A percentile compares a stretch with the other conserved stretches of the same genome.
phyloP scores from a whole-genome alignment of 1,139 yeast genomes.

The Yamadazyma dushanensis region DNA sequence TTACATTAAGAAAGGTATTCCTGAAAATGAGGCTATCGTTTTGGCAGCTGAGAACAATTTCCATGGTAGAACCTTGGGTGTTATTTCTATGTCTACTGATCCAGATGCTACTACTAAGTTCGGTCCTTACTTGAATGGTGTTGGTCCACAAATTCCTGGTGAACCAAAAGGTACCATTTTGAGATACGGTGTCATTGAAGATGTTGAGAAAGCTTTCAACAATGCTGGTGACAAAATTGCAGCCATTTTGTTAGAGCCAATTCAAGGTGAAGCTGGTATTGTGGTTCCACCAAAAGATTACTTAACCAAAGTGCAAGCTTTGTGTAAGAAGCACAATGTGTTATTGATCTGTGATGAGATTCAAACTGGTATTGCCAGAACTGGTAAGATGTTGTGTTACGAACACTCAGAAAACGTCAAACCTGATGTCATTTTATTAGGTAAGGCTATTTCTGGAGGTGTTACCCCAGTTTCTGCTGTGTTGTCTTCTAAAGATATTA shows the following conservation, averaged over 20 bases:
- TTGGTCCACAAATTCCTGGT: slow-evolving; percentile 79
- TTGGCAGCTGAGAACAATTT: slow-evolving; percentile 86
- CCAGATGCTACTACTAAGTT: slow-evolving; percentile 86
- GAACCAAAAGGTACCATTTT: slow-evolving; percentile 52
- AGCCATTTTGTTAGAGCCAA: slow-evolving; percentile 90
- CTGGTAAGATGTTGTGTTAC: slow-evolving; percentile 90
- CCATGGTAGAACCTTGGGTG: slow-evolving; percentile 96
- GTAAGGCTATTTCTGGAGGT: slow-evolving; percentile 97
- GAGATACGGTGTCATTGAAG: slow-evolving; percentile 82
- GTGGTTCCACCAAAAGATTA: slow-evolving; percentile 90
- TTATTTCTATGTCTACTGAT: slow-evolving; percentile 94
- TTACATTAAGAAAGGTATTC: slow-evolving; percentile 81
- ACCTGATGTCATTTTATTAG: slow-evolving; percentile 86
- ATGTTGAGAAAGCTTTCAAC: slow-evolving; percentile 77
- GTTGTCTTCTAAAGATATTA: slow-evolving; percentile 80
- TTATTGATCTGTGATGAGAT: slow-evolving; percentile 93
- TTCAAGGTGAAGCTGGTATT: slow-evolving; percentile 98
- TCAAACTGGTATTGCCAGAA: slow-evolving; percentile 97
- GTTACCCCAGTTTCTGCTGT: slow-evolving; percentile 91
- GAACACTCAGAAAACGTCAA: slow-evolving; percentile 78
- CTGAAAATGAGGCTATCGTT: slow-evolving; percentile 80
- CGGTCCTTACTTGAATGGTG: slow-evolving; percentile 86
- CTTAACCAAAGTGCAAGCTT: slow-evolving; percentile 65
- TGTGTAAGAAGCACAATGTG: slow-evolving; percentile 83
- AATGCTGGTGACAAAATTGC: slow-evolving; percentile 90